Base-by-base conservation (phyloP, 768 basidiomycete genomes). In the Psilocybe azurescens region DNA sequence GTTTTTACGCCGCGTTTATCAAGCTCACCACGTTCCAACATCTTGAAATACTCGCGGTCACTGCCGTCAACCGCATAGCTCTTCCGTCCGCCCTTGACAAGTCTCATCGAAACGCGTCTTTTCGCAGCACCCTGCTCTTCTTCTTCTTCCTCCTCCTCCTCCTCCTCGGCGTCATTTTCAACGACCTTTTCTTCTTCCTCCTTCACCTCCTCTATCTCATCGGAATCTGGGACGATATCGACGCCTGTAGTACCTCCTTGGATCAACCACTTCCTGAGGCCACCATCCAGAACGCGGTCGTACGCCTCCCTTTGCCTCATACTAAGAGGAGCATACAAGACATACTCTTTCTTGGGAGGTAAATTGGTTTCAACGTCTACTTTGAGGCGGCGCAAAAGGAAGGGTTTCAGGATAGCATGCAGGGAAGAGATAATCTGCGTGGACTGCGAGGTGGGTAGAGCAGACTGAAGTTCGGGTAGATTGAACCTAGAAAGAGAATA, bases 281-380 rank as follows among this genome's bases (percentile, higher is more conserved):
- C 85, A 0, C 93, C 89, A 20, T 84, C 81, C 14, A 96, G 79
- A 16, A 96, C 87, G 4, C 85, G 85, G 60, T 95, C 89, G 68
- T 97, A 98, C 28, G 97, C 78, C 60, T 91, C 86, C n/a, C 89
- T 87, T 70, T 99, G 97, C 55, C 83, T 82, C 28, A 86, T 78
- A 58, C 89, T 97, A 6, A 98, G 79, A 0, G 95, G 95, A 0
- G 95, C 95, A 62, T 96, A 97, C 0, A 99, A 83, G 2, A 98
- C 87, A 68, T 99, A 99, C 74, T 95, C 94, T 74, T 95, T 95
- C 78, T 94, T 95, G 2, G 92, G 92, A 0, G 97, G 97, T 3
- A 99, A 78, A 28, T 83, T 78, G 58, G 84, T 83, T 61, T 86
- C 82, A 8, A 99, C 97, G 67, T 99, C 97, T 5, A 80, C 87